Evolutionary conservation across 139 green algal genomes (phyloP).

Genomic region (Tetradesmus obliquus): DNA sequence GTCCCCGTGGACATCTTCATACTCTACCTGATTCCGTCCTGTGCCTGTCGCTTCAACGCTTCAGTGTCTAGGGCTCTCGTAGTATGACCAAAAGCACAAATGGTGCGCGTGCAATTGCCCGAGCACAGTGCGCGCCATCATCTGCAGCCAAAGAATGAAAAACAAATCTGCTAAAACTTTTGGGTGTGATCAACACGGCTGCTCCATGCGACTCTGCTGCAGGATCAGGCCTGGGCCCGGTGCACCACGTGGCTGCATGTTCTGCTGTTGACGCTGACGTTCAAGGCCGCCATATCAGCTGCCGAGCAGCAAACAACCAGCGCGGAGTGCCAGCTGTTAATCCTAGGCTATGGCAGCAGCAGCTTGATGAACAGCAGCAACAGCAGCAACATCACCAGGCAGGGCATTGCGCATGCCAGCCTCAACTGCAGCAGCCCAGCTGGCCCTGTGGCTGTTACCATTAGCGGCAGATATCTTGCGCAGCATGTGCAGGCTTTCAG

Average conservation of each 20-base stretch:
- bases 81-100: no score
- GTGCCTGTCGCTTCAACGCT: no score
- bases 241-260: not conserved
- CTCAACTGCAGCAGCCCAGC: not conserved
- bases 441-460: not conserved
- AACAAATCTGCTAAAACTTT: no score
- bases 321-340: not conserved
- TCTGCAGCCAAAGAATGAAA: no score
- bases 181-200: no score
- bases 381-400: not conserved
- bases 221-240: no score
- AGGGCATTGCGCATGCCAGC: not conserved
- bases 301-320: not conserved
- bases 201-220: no score
- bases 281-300: not conserved
- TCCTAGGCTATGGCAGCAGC: not conserved
- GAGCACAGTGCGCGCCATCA: no score
- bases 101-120: no score
- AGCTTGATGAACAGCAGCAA: not conserved
- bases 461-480: not conserved
- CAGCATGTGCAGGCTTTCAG: not conserved
- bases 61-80: no score
- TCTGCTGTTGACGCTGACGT: not conserved
- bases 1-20: no score
- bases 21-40: no score